A percentile compares a stretch with the other conserved stretches of the same genome.
phyloP scores from a whole-genome alignment of 306 rosid species.

The Rubus parviflorus region DNA sequence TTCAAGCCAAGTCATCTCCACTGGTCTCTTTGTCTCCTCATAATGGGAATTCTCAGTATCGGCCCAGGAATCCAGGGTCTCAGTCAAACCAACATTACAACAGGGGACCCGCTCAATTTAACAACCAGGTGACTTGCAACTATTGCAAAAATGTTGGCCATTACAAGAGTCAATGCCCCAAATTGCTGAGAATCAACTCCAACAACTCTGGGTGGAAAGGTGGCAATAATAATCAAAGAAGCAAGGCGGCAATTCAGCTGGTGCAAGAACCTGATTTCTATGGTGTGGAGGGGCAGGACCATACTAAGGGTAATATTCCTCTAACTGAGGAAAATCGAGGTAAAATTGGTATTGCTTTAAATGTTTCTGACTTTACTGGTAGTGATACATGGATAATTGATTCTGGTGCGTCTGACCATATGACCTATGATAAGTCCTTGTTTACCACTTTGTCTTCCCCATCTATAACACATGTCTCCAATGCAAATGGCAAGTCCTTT shows the following conservation, averaged over 20 bases:
- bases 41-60: no score
- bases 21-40: no score
- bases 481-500: neutral
- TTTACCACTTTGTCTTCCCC: neutral
- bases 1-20: no score
- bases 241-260: neutral
- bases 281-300: neutral
- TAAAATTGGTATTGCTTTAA: neutral
- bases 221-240: no score
- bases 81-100: no score
- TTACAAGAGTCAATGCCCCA: no score
- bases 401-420: neutral
- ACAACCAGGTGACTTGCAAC: no score
- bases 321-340: neutral
- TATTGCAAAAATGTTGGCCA: no score
- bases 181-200: no score
- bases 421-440: neutral
- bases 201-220: neutral
- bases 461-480: neutral
- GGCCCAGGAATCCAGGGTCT: no score
- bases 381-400: neutral
- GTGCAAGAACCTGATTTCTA: neutral
- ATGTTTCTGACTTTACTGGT: neutral
- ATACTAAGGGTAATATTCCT: no score
- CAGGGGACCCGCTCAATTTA: no score